Conservation (phyloP, 768 basidiomycete genomes). For the Termitomyces sp. region DNA sequence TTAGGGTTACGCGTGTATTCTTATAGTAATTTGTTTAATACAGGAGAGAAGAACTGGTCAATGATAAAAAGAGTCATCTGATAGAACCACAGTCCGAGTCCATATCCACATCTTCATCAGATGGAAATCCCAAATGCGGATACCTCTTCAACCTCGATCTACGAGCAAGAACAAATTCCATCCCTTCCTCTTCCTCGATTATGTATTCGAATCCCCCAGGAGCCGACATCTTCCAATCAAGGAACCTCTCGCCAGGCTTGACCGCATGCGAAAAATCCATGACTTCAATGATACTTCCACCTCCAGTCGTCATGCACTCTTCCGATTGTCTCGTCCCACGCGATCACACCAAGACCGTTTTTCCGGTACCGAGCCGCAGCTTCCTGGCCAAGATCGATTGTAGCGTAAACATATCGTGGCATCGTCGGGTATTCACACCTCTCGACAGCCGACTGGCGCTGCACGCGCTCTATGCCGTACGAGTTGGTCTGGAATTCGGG, state of each 20-base stretch:
- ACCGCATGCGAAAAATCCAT: slow-evolving; percentile 38
- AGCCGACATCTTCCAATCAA: slow-evolving; percentile 22
- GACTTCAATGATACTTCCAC: slow-evolving; percentile 34
- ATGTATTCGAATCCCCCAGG: slow-evolving; percentile 8
- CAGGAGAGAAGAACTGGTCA: not conserved
- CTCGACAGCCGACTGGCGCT: slow-evolving; percentile 10
- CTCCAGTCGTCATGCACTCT: slow-evolving; percentile 45
- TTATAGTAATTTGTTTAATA: not conserved
- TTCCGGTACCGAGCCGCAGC: slow-evolving; percentile 10
- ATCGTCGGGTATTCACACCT: slow-evolving; percentile 16
- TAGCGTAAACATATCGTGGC: slow-evolving; percentile 11
- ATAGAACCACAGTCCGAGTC: not conserved
- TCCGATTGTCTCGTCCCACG: slow-evolving; percentile 65
- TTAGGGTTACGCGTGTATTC: not conserved
- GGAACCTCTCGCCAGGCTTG: slow-evolving; percentile 22
- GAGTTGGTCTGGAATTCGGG: slow-evolving; percentile 10
- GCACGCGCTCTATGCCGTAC: not conserved
- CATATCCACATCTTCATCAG: not conserved
- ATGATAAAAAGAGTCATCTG: not conserved
- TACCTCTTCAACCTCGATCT: not conserved
- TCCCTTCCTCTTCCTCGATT: not conserved
- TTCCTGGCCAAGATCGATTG: slow-evolving; percentile 8
- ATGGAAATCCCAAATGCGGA: not conserved
- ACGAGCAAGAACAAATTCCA: not conserved
- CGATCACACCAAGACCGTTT: slow-evolving; percentile 39